Base-by-base conservation (phyloP, 306 rosid species). In the Astragalus membranaceus region DNA sequence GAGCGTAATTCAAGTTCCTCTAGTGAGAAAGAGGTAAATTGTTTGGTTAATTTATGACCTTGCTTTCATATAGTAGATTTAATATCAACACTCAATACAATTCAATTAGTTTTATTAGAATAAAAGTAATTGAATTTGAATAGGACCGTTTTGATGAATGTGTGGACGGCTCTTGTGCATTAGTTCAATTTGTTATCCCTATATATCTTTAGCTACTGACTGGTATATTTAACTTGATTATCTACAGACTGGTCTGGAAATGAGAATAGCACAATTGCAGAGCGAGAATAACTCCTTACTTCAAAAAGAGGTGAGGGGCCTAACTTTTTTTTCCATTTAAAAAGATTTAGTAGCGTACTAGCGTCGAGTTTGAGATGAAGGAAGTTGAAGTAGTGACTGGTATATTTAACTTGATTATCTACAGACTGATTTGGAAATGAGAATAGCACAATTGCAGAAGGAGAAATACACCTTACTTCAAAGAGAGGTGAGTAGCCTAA, bases 381-480 rank as follows among this genome's bases (percentile, higher is more conserved):
- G 30, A 26, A 26, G 30, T 26, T 26, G 30, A 26, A 26, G 30
- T 26, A 26, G 30, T 26, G 30, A 71, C 55, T 42, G 36, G 26
- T 58, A 64, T 65, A 41, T 37, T 61, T 76, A 64, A 78, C 51
- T 33, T 41, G 66, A 74, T 62, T 16, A 50, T 67, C 72, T 81
- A 70, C 88, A 88, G 98, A 79, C 72, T 47, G 75, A 67, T 69
- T 77, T 83, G 73, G 90, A 82, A 74, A 75, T 58, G 85, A 84
- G 78, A 80, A 67, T 88, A 61, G 78, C 73, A 55, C 85, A 75
- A 48, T 68, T 87, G 63, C 83, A 66, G 85, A 69, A 61, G 20
- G 95, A 83, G 70, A 89, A 63, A 32, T 70, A 81, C 74, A 87
- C 87, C 16, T 82, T 85, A 69, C 73, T 87, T 80, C 77, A 64